Conservation (phyloP, 2,329 filamentous ascomycete species). For the Rutstroemia sp. region DNA sequence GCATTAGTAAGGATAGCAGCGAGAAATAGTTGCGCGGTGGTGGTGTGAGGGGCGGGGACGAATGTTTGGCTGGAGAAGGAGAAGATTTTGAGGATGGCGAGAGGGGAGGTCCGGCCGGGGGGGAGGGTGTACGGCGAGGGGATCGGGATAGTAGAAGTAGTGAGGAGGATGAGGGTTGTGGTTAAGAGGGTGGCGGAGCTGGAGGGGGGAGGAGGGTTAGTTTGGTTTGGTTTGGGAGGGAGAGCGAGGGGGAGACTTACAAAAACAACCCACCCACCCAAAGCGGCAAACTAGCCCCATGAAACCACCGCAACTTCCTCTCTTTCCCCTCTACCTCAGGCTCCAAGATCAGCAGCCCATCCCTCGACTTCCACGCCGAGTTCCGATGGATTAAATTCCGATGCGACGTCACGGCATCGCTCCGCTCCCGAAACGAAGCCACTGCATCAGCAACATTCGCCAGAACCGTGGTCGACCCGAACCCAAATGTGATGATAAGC, state of each 20-base stretch:
- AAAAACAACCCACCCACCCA: constrained; percentile 14
- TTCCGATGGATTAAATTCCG: constrained; percentile 21
- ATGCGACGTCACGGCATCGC: constrained; percentile 26
- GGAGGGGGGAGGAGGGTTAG: not conserved
- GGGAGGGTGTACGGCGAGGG: not conserved
- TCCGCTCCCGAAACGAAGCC: constrained; percentile 30
- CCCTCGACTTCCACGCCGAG: constrained; percentile 14
- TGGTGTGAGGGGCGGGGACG: not conserved
- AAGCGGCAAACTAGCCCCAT: constrained; percentile 10
- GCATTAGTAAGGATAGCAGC: constrained; percentile 36
- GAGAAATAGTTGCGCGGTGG: constrained; percentile 10
- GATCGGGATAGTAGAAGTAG: constrained; percentile 3
- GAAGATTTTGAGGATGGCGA: not conserved
- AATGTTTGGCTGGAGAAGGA: constrained; percentile 1
- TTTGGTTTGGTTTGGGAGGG: not conserved
- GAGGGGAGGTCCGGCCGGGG: not conserved
- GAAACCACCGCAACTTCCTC: constrained; percentile 14
- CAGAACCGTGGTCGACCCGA: constrained; percentile 20
- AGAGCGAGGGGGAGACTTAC: not conserved
- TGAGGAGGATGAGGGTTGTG: not conserved
- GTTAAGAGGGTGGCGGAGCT: not conserved
- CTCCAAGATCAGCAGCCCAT: not conserved
- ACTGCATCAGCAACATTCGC: constrained; percentile 32
- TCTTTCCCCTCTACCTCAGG: not conserved
- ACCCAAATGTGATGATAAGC: not conserved